Evolutionary conservation across 495 filamentous ascomycete species (phyloP).

Genomic region (Evernia prunastri): DNA sequence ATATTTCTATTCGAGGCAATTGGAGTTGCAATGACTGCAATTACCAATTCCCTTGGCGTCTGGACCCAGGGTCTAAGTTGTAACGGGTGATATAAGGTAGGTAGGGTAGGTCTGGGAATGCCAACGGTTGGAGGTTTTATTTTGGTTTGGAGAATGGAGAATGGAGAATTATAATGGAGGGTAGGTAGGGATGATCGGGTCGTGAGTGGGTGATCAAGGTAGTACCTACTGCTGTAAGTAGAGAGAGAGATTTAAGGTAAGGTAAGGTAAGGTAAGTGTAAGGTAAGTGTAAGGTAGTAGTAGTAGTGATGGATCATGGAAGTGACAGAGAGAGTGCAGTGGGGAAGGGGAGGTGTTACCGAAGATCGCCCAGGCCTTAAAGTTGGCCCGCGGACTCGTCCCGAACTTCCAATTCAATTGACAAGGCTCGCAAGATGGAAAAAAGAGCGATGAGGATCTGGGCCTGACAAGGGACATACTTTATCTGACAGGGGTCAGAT

Average conservation of each 20-base stretch:
- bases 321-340: background rate
- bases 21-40: background rate
- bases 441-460: background rate
- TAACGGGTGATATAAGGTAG: background rate
- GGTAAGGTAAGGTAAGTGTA: too few species aligned
- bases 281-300: too few species aligned
- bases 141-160: background rate
- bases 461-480: background rate
- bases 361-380: background rate
- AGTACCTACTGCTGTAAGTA: too few species aligned
- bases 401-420: constrained; percentile 3
- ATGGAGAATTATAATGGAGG: too few species aligned
- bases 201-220: too few species aligned
- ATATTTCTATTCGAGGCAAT: background rate
- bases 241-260: too few species aligned
- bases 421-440: too few species aligned
- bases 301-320: too few species aligned
- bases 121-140: too few species aligned
- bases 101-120: too few species aligned
- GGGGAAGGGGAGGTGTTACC: background rate
- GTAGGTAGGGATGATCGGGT: too few species aligned
- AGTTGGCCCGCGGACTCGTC: constrained; percentile 2
- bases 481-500: background rate
- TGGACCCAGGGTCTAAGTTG: background rate
- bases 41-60: background rate